These are phyloP conservation scores for Debaryomyces hansenii DNA, from an alignment of 805 yeast genomes.

Conservation along the genomic window DNA sequence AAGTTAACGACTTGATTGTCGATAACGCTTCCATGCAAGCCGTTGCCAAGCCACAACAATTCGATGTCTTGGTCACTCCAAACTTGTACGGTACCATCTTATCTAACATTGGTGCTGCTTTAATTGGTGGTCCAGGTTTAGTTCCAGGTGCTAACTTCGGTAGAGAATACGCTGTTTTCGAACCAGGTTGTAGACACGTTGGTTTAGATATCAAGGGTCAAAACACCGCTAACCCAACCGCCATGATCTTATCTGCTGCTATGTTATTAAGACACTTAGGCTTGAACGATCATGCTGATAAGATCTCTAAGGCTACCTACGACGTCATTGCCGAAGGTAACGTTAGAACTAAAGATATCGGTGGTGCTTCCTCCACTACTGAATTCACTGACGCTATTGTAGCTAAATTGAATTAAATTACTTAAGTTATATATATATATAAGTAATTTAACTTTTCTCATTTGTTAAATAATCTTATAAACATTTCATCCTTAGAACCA, in stretches of 20 bases:
- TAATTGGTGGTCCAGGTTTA: slow-evolving; percentile 96
- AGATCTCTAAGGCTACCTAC: slow-evolving; percentile 85
- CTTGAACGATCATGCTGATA: slow-evolving; percentile 78
- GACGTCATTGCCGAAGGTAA: slow-evolving; percentile 88
- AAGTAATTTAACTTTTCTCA: not conserved
- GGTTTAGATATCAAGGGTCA: slow-evolving; percentile 95
- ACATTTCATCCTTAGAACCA: not conserved
- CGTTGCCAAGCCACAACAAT: slow-evolving; percentile 96
- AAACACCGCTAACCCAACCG: slow-evolving; percentile 97
- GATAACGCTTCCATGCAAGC: slow-evolving; percentile 99
- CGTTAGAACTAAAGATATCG: slow-evolving; percentile 83
- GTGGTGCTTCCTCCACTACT: slow-evolving; percentile 85
- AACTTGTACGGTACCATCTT: slow-evolving; percentile 96
- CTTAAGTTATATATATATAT: not conserved
- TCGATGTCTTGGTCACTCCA: slow-evolving; percentile 96
- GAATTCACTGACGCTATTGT: slow-evolving; percentile 94
- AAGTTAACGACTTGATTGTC: slow-evolving; percentile 89
- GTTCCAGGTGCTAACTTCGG: slow-evolving; percentile 99
- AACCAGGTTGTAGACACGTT: slow-evolving; percentile 99
- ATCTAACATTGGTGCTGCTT: slow-evolving; percentile 97
- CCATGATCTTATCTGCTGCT: slow-evolving; percentile 88
- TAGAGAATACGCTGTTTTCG: slow-evolving; percentile 95
- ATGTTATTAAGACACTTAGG: slow-evolving; percentile 96
- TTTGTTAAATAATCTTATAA: not conserved
- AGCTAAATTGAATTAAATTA: slow-evolving; percentile 52